Percentiles rank a stretch among this genome's conserved stretches.
Conservation (phyloP, 2,329 filamentous ascomycete species). For the Microascus cirrosus region DNA sequence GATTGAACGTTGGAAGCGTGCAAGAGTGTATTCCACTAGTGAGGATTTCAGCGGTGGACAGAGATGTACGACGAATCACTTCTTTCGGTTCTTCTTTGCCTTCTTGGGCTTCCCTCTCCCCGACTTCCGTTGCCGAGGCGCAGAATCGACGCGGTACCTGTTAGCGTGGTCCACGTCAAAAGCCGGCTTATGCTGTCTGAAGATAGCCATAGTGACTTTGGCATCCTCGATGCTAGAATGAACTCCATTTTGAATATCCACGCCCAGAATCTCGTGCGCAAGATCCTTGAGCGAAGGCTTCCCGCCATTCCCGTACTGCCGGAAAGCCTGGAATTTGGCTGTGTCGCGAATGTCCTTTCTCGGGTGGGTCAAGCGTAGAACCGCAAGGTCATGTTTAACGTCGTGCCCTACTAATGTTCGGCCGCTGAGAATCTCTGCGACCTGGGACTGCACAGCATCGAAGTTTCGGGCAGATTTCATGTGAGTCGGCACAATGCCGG, state of each 20-base stretch:
- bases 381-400: slow-evolving; percentile 67
- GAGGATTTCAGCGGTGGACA: neutral
- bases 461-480: slow-evolving; percentile 62
- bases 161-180: slow-evolving; percentile 76
- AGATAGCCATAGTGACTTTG: slow-evolving; percentile 79
- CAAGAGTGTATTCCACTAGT: neutral
- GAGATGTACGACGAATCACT: neutral
- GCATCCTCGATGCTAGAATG: slow-evolving; percentile 71
- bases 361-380: slow-evolving; percentile 68
- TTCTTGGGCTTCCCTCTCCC: slow-evolving; percentile 21
- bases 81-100: slow-evolving; percentile 21
- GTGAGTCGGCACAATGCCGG: slow-evolving; percentile 65
- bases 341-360: slow-evolving; percentile 75
- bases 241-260: slow-evolving; percentile 52
- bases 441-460: slow-evolving; percentile 62
- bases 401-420: slow-evolving; percentile 77
- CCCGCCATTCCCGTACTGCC: slow-evolving; percentile 54
- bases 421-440: slow-evolving; percentile 57
- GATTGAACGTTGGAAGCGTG: neutral
- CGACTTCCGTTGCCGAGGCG: slow-evolving; percentile 5
- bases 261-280: slow-evolving; percentile 42
- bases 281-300: slow-evolving; percentile 56
- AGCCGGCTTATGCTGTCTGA: slow-evolving; percentile 67
- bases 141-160: slow-evolving; percentile 38
- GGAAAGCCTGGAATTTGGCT: slow-evolving; percentile 63